Evolutionary conservation across 306 rosid genomes (phyloP), one percentile per base, ranked within the genome.

Genomic region (Echinosophora koreensis): DNA sequence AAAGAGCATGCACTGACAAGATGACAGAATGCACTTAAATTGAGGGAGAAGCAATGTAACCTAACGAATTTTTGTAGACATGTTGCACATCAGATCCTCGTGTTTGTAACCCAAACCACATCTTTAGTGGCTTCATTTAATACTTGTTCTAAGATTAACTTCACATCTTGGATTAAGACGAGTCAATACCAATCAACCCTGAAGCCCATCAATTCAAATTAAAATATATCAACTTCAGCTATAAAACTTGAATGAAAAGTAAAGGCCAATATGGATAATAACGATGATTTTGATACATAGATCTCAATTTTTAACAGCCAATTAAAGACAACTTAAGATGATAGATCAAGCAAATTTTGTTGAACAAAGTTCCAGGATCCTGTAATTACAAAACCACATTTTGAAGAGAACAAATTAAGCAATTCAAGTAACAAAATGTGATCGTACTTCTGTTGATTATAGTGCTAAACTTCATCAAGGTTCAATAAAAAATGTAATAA

Each of bases 21-120:
- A 35, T 4, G 57, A 61, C 62, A 32, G 8, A 30, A 46, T 6
- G 32, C 63, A 37, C 8, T 35, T 22, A 63, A 51, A 51, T 51
- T 61, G 37, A 78, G 14, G 76, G 57, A 22, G 30, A 71, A 71
- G 71, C 46, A 79, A 12, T 4, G 78, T 59, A 54, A 57, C 42
- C 66, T 15, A 17, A 51, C 6, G 12, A 77, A 69, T 8, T 57
- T 68, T 44, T 68, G 60, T 16, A 49, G 65, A 50, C 13, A 44
- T 17, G 37, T n/a, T 37, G 16, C 22, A 27, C 47, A 22, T 32
- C 5, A 58, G 0, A 44, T 16, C 12, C 28, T 62, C n/a, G 10
- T 35, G 49, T 62, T 35, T 32, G 6, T n/a, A n/a, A n/a, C n/a
- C n/a, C n/a, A n/a, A n/a, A n/a, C n/a, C n/a, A n/a, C n/a, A n/a